These are phyloP conservation scores for Pulveroboletus sp. DNA, from an alignment of 768 basidiomycete genomes.

Conservation along the genomic window DNA sequence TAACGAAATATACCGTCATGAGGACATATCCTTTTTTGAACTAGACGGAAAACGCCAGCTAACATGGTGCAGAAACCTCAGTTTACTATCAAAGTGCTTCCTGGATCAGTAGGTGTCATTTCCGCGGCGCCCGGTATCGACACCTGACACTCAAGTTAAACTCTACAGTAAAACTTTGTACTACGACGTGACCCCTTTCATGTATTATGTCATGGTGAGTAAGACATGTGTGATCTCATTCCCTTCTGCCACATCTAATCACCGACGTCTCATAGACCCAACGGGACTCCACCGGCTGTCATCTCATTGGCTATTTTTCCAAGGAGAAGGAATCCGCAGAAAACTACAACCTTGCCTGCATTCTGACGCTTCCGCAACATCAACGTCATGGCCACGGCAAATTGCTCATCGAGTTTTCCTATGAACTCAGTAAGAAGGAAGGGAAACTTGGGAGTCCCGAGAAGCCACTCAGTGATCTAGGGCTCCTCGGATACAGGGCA, in stretches of 20 bases:
- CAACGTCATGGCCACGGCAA: slow-evolving; percentile 96
- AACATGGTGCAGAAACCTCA: slow-evolving; percentile 95
- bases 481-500: slow-evolving; percentile 86
- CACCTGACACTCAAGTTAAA: slow-evolving; percentile 17
- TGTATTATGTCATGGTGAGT: slow-evolving; percentile 97
- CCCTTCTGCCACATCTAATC: slow-evolving; percentile 11
- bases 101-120: slow-evolving; percentile 80
- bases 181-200: slow-evolving; percentile 99
- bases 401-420: slow-evolving; percentile 95
- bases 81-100: slow-evolving; percentile 95
- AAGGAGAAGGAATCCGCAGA: slow-evolving; percentile 99
- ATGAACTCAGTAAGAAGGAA: slow-evolving; percentile 95
- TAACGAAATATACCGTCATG: slow-evolving; percentile 98
- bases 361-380: slow-evolving; percentile 96
- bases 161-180: slow-evolving; percentile 86
- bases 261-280: slow-evolving; percentile 46
- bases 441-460: slow-evolving; percentile 95
- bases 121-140: slow-evolving; percentile 9
- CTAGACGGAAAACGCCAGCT: slow-evolving; percentile 95
- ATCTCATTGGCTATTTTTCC: slow-evolving; percentile 96
- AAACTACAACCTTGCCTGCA: slow-evolving; percentile 98
- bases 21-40: slow-evolving; percentile 97
- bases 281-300: slow-evolving; percentile 86
- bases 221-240: not conserved
- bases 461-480: slow-evolving; percentile 94